Evolutionary conservation across 352 stramenopile species (phyloP).

Genomic region (Elongisporangium anandrum): DNA sequence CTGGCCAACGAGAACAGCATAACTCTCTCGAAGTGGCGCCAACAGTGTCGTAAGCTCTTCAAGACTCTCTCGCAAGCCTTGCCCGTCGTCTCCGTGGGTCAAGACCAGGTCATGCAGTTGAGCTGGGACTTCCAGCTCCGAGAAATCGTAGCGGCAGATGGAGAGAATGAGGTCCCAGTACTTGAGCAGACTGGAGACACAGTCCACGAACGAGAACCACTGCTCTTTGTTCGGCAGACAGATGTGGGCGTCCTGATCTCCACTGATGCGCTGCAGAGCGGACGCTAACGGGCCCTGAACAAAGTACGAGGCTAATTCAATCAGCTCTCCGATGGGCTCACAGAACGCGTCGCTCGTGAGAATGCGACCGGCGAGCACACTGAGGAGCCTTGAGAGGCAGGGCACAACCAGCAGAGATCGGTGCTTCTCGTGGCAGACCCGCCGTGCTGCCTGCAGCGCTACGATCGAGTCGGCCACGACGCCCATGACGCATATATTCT

Average conservation of each 20-base stretch:
- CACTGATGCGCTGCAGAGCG: conserved; percentile 28
- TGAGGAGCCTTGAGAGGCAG: conserved; percentile 53
- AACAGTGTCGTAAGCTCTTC: conserved; percentile 41
- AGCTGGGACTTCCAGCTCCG: conserved; percentile 16
- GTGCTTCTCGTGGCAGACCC: conserved; percentile 37
- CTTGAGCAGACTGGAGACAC: conserved; percentile 38
- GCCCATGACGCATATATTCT: conserved; percentile 66
- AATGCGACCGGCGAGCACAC: conserved; percentile 45
- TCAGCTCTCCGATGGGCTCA: conserved; percentile 43
- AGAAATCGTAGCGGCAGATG: conserved; percentile 30
- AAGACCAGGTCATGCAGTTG: conserved; percentile 57
- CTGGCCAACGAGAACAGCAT: conserved; percentile 52
- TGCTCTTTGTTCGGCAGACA: conserved; percentile 50
- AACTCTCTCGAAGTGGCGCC: conserved; percentile 56
- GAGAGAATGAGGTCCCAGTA: conserved; percentile 52
- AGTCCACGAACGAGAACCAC: conserved; percentile 63
- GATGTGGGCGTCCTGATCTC: conserved; percentile 35
- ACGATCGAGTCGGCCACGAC: conserved; percentile 70
- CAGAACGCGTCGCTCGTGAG: conserved; percentile 50
- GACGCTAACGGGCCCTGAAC: conserved; percentile 40
- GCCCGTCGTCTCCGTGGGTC: conserved; percentile 19
- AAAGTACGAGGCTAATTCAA: conserved; percentile 65
- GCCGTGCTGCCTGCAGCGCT: conserved; percentile 46
- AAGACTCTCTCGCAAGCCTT: conserved; percentile 16
- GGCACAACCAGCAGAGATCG: conserved; percentile 59